Percentiles rank a stretch among this genome's conserved stretches.
Conservation (phyloP, 148 eudicot genomes). For the Vaccinium darrowii region DNA sequence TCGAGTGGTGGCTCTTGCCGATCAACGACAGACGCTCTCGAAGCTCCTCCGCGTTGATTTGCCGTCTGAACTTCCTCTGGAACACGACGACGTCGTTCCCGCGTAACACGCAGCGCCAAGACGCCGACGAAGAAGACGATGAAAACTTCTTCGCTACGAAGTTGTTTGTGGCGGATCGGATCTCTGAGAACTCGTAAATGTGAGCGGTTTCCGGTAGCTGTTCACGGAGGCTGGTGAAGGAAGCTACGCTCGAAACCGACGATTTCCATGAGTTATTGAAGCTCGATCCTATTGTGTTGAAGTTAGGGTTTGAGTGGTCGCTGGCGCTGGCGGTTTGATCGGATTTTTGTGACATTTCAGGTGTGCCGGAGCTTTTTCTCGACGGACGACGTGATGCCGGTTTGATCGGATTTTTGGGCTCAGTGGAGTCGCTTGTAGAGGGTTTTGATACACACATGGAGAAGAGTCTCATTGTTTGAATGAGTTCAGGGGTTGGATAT, state of each 20-base stretch:
- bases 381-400: background rate
- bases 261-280: conserved; percentile 36
- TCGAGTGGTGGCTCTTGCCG: conserved; percentile 70
- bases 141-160: conserved; percentile 51
- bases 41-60: conserved; percentile 40
- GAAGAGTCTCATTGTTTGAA: background rate
- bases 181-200: conserved; percentile 56
- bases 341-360: background rate
- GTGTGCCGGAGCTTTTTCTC: background rate
- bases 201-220: conserved; percentile 53
- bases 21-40: conserved; percentile 39
- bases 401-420: background rate
- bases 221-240: conserved; percentile 54
- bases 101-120: conserved; percentile 62
- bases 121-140: conserved; percentile 64
- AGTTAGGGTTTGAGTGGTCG: conserved; percentile 7
- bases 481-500: background rate
- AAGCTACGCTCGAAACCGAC: conserved; percentile 35
- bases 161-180: conserved; percentile 51
- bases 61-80: conserved; percentile 64
- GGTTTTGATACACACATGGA: conserved; percentile 37
- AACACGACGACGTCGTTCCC: conserved; percentile 39
- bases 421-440: background rate
- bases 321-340: conserved; percentile 8
- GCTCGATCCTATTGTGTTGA: conserved; percentile 22